These are phyloP conservation scores for Micractinium conductrix DNA, from an alignment of 139 green algal species.

Conservation along the genomic window DNA sequence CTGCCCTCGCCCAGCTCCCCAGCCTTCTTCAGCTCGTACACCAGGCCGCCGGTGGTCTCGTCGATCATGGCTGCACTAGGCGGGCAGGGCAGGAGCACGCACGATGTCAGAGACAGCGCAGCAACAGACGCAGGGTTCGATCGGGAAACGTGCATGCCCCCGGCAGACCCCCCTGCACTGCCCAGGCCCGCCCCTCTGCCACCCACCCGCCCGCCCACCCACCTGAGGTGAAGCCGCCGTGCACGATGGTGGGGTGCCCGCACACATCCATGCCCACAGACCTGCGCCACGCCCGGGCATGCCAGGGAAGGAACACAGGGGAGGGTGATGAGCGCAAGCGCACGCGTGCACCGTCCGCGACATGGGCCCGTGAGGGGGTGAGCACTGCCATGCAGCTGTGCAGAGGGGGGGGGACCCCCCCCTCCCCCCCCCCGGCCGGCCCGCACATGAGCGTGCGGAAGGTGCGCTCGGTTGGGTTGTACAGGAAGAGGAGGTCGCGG, in stretches of 20 bases:
- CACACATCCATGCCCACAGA: constrained; percentile 54
- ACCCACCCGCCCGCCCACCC: background rate
- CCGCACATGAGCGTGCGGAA: constrained; percentile 50
- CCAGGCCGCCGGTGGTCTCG: constrained; percentile 55
- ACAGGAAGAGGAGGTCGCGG: constrained; percentile 50
- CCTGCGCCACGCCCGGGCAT: no score
- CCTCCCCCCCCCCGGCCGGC: no score
- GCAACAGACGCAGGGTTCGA: no score
- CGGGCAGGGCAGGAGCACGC: no score
- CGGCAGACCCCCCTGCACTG: background rate
- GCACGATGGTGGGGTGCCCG: constrained; percentile 50
- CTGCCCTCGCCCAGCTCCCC: constrained; percentile 39
- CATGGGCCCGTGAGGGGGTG: no score
- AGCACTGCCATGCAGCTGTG: no score
- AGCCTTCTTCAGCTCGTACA: constrained; percentile 51
- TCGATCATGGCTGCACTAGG: constrained; percentile 53
- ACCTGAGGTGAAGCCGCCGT: constrained; percentile 50
- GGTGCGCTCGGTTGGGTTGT: background rate
- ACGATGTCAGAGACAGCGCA: no score
- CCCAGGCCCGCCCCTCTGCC: background rate
- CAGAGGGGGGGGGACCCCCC: no score
- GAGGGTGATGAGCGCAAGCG: no score
- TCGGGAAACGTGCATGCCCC: no score
- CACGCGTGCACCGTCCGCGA: no score
- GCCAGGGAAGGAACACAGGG: no score